Conservation (phyloP, 768 basidiomycete genomes). For the Sarcodon sp. region DNA sequence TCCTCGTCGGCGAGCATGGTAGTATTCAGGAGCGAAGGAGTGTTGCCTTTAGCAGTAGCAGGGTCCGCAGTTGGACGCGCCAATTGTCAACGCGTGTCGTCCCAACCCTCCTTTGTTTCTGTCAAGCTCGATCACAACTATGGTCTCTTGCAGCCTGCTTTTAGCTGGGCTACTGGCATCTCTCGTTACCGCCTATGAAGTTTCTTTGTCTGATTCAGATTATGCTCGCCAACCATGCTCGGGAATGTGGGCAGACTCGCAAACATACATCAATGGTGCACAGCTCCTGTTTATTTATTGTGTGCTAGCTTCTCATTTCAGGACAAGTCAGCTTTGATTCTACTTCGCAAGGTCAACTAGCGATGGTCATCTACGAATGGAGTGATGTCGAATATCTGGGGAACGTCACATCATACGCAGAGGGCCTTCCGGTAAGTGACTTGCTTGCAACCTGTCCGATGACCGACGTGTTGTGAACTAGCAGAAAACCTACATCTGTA, state of each 20-base stretch:
- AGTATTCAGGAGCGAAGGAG: not conserved
- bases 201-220: slow-evolving; percentile 62
- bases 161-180: slow-evolving; percentile 12
- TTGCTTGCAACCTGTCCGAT: slow-evolving; percentile 1
- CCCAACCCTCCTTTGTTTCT: too few relatives aligned
- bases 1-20: slow-evolving; percentile 77
- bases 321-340: slow-evolving; percentile 62
- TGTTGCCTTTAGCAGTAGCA: not conserved
- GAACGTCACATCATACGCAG: slow-evolving; percentile 37
- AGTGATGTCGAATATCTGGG: slow-evolving; percentile 77
- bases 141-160: slow-evolving; percentile 1
- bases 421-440: slow-evolving; percentile 52
- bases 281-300: slow-evolving; percentile 7
- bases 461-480: slow-evolving; percentile 13
- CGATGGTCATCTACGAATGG: slow-evolving; percentile 97
- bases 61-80: not conserved
- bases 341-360: slow-evolving; percentile 73
- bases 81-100: not conserved
- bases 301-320: not conserved
- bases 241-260: slow-evolving; percentile 80
- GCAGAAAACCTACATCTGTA: slow-evolving; percentile 94
- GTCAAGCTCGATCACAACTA: not conserved
- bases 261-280: slow-evolving; percentile 77
- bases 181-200: slow-evolving; percentile 39
- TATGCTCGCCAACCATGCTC: slow-evolving; percentile 86